These are phyloP conservation scores for Aspergillus cristatus DNA, from an alignment of 495 filamentous ascomycete species.

Conservation along the genomic window DNA sequence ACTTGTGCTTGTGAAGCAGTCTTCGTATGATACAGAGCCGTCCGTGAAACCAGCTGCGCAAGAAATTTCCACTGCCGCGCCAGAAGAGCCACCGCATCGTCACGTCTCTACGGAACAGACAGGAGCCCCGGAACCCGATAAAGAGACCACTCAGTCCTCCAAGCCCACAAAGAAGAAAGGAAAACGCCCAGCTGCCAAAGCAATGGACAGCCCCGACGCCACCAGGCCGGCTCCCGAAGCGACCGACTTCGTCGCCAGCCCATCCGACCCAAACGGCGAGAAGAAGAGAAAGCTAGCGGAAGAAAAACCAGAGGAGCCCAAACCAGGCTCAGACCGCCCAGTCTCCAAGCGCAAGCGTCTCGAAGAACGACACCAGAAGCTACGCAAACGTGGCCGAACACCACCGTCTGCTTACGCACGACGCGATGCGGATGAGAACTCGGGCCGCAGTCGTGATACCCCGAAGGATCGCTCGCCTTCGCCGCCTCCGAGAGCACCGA, in stretches of 20 bases:
- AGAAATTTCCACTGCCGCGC: too few species aligned
- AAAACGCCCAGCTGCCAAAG: not conserved
- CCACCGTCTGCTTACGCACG: constrained; percentile 36
- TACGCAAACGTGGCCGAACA: constrained; percentile 27
- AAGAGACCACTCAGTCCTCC: not conserved
- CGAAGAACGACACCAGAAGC: constrained; percentile 35
- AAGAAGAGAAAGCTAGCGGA: constrained; percentile 19
- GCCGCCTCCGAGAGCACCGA: constrained; percentile 27
- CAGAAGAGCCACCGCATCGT: too few species aligned
- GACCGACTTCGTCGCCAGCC: not conserved
- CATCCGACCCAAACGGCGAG: constrained; percentile 13
- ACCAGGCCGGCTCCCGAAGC: constrained; percentile 1
- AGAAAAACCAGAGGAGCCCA: constrained; percentile 12
- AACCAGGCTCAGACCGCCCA: constrained; percentile 13
- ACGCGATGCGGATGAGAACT: constrained; percentile 23
- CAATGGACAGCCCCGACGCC: constrained; percentile 1
- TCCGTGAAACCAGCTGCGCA: too few species aligned
- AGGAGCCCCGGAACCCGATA: not conserved
- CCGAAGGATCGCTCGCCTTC: constrained; percentile 25
- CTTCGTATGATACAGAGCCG: too few species aligned
- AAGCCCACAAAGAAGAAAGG: not conserved
- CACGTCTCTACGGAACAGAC: too few species aligned
- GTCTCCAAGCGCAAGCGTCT: constrained; percentile 33
- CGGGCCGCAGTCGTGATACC: constrained; percentile 12
- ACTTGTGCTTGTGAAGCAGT: too few species aligned